Evolutionary conservation across 805 yeast species (phyloP).

Genomic region (Ogataea angusta): DNA sequence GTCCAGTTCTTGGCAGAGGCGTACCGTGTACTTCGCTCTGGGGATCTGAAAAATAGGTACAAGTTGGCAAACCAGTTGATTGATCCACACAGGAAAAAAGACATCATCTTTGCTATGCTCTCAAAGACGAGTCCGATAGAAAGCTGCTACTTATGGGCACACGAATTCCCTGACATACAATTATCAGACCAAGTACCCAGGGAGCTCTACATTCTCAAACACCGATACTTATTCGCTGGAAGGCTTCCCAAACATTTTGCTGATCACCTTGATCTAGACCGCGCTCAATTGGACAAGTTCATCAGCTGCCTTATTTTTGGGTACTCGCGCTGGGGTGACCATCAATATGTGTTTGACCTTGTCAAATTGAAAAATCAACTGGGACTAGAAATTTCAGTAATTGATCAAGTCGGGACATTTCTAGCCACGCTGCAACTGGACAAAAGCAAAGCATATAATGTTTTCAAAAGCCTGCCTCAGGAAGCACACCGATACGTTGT

Average conservation of each 20-base stretch:
- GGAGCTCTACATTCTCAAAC: constrained; percentile 14
- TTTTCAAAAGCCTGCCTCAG: constrained; percentile 3
- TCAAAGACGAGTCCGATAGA: constrained; percentile 7
- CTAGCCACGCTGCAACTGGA: constrained; percentile 5
- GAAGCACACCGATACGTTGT: neutral
- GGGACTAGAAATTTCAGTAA: constrained; percentile 3
- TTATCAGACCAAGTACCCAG: constrained; percentile 10
- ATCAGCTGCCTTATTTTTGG: constrained; percentile 22
- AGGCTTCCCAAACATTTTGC: constrained; percentile 12
- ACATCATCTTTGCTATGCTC: constrained; percentile 8
- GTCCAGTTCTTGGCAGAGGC: constrained; percentile 5
- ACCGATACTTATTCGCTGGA: constrained; percentile 11
- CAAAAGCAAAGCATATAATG: constrained; percentile 4
- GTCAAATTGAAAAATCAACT: constrained; percentile 11
- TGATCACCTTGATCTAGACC: constrained; percentile 4
- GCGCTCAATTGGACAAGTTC: constrained; percentile 6
- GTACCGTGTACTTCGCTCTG: constrained; percentile 3
- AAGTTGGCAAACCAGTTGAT: constrained; percentile 4
- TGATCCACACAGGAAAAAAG: constrained; percentile 3
- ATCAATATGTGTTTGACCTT: constrained; percentile 12
- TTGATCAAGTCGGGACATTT: constrained; percentile 23
- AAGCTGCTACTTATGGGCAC: constrained; percentile 12
- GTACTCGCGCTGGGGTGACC: constrained; percentile 24
- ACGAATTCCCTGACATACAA: constrained; percentile 3
- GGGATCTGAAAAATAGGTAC: constrained; percentile 2